A percentile compares a stretch with the other conserved stretches of the same genome.
phyloP scores from a whole-genome alignment of 805 yeast genomes.

The Metschnikowia colocasiae region DNA sequence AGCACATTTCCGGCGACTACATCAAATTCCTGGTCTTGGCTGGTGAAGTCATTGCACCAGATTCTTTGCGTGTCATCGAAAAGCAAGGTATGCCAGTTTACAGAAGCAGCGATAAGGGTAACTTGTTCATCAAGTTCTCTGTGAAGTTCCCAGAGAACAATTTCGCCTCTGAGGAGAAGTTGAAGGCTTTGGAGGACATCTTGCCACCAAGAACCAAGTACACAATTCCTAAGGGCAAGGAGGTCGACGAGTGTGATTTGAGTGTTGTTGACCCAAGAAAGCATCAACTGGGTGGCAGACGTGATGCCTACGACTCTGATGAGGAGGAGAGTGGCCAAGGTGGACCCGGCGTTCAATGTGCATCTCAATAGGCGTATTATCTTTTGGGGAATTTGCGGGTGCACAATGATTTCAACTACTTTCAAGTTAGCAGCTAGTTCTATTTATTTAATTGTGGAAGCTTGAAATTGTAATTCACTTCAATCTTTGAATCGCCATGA shows the following conservation, averaged over 20 bases:
- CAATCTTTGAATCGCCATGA: constrained; percentile 72
- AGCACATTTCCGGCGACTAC: constrained; percentile 91
- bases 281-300: constrained; percentile 44
- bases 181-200: constrained; percentile 66
- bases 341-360: constrained; percentile 25
- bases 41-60: constrained; percentile 92
- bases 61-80: constrained; percentile 71
- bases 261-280: constrained; percentile 63
- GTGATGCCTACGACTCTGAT: constrained; percentile 43
- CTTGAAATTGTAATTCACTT: constrained; percentile 8
- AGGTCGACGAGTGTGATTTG: constrained; percentile 76
- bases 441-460: constrained; percentile 4
- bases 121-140: constrained; percentile 79
- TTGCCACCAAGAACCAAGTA: constrained; percentile 72
- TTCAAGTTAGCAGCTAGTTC: constrained; percentile 2
- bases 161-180: constrained; percentile 71
- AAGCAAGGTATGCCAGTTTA: constrained; percentile 97
- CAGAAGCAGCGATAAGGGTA: constrained; percentile 85
- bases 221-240: constrained; percentile 65
- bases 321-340: constrained; percentile 41
- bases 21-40: constrained; percentile 78
- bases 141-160: constrained; percentile 81
- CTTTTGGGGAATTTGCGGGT: constrained; percentile 4
- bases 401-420: neutral
- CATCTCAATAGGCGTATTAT: constrained; percentile 19